Evolutionary conservation across 768 basidiomycete species (phyloP), one percentile per base, ranked within the genome.

Genomic region (Cystobasidium ongulense): DNA sequence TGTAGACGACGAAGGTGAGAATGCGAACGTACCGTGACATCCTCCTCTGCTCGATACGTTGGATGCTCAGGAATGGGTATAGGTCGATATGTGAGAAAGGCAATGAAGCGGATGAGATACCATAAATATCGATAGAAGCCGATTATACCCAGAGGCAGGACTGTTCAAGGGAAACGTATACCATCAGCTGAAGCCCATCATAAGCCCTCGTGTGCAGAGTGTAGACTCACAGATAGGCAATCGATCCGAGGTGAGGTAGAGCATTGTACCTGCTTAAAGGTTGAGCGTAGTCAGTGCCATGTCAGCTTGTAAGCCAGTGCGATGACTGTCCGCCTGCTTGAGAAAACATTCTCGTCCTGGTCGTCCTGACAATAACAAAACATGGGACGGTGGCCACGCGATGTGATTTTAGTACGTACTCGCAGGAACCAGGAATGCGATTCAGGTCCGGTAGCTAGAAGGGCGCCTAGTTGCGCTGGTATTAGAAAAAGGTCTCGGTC

Each of bases 71-170:
- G 92, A 17, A 93, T 83, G 0, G 91, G 92, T 57, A 95, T 87
- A n/a, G 92, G 92, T 74, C 88, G 86, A 83, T 94, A 94, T 52
- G 88, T 86, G 77, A 85, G 84, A 27, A 86, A 85, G n/a, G 91
- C 92, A 39, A 86, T 81, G 33, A 95, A 80, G 80, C 92, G 90
- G 77, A 96, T 92, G 78, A 88, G 80, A 81, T 89, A 95, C 92
- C 92, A 94, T 73, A 94, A 84, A 84, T 94, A 94, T 53, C 91
- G 91, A 83, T 90, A 94, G 81, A 94, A 93, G 62, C 92, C 91
- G 80, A 91, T 91, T 80, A 91, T 86, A 76, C 90, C 89, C 80
- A 91, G 90, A n/a, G 90, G 90, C 73, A 91, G 86, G 82, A 96
- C 92, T 94, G 78, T n/a, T n/a, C n/a, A n/a, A n/a, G 1, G 36